Evolutionary conservation across 331 rosid species (phyloP), one percentile per base, ranked within the genome.

Genomic region (Malus hybrid): DNA sequence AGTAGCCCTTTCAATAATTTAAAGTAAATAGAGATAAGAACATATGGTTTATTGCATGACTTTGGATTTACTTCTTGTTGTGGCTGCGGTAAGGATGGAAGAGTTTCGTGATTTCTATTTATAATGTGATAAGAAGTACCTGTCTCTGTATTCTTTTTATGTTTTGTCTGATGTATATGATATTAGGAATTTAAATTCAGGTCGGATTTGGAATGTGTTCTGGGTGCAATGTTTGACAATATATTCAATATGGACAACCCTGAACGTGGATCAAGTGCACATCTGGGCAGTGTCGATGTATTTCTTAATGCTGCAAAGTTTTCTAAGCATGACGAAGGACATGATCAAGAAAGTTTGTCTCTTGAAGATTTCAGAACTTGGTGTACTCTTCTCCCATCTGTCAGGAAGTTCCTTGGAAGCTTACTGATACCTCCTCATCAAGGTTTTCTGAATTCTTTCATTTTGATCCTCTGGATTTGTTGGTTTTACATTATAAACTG

Each of bases 331-430:
- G 80, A 82, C 9, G 87, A 77, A 69, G 86, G 77, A 50, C 66
- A 83, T 70, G 69, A 77, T 0, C 86, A 83, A 76, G 83, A 82
- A 74, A 73, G 78, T 61, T 79, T 91, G 89, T 83, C 99, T 76
- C 85, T 87, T 62, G 91, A 87, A 84, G 92, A 94, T 83, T 94
- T 88, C 88, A 87, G 79, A 86, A 84, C 82, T 79, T 94, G 97
- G 99, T 88, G 91, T 70, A 46, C 87, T 74, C 87, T 80, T 78
- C 66, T 91, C 55, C 97, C 99, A 31, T 86, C 97, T 55, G 82
- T 84, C 77, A 90, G 88, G 87, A 94, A 92, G 88, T 87, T 87
- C 81, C 96, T 94, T 76, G 97, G 96, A 71, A 80, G 92, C 88
- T 82, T 94, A 81, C 77, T 94, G 83, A 82, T 81, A 81, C 84